Base-by-base conservation (phyloP, 2,329 filamentous ascomycete genomes). In the Lachnellula occidentalis region DNA sequence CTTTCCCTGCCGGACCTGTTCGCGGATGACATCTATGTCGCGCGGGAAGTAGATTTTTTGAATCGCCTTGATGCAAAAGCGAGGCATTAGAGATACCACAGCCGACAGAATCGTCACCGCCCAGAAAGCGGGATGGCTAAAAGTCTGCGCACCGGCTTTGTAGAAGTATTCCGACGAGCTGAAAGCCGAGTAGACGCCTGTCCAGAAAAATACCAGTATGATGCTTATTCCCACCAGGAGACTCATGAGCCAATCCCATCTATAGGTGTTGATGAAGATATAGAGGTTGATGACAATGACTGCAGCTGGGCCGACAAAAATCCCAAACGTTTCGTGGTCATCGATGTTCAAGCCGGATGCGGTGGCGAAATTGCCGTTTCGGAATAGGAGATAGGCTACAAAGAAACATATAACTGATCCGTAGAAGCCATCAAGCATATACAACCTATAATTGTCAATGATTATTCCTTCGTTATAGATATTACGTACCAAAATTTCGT, bases 221-320 rank as follows among this genome's bases (percentile, higher is more conserved):
- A 88, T 87, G 72, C 91, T 96, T 70, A 97, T 80, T 21, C 74
- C 73, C 49, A 95, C 87, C 58, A 96, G 86, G 55, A 96, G 76
- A 21, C 91, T 72, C 73, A 94, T 95, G 66, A 99, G 78, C 92
- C 92, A 99, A 70, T 99, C 94, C 94, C 94, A 99, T 57, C 92
- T 85, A 72, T 95, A 97, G 0, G 89, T 95, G 73, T 99, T 99
- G 75, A 97, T 84, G 60, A 99, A 77, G 63, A 99, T 90, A 74
- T 97, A 99, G 55, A 86, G 76, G 72, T 99, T 99, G 76, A 96
- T 95, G 41, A 90, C 86, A 62, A 95, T 75, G 55, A 99, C 86
- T 6, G 90, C 85, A 14, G 89, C 88, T 55, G 89, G 90, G 3
- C 86, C 91, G 64, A 97, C 83, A 70, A 92, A 95, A 51, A 90